Evolutionary conservation across 129 eudicot species (phyloP).

Genomic region (Centella asiatica): DNA sequence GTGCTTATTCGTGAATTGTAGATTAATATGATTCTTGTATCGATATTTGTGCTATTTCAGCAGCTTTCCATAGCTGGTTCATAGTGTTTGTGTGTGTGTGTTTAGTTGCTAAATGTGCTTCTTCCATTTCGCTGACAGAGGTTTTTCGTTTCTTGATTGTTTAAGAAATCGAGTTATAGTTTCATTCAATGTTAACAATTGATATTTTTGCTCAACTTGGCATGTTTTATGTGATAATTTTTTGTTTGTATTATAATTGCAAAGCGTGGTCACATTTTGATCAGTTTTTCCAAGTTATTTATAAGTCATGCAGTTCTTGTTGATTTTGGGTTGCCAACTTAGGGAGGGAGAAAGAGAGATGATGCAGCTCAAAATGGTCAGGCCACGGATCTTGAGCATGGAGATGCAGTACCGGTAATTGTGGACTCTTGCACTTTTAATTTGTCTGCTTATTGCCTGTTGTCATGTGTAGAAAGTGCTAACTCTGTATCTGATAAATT

Average conservation of each 20-base stretch:
- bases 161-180: neutral
- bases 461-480: constrained; percentile 13
- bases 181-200: neutral
- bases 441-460: constrained; percentile 15
- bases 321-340: constrained; percentile 8
- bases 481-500: constrained; percentile 15
- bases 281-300: neutral
- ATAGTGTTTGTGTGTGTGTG: neutral
- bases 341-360: constrained; percentile 37
- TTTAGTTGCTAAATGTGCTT: neutral
- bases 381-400: constrained; percentile 66
- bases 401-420: constrained; percentile 71
- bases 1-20: neutral
- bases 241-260: neutral
- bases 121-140: neutral
- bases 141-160: neutral
- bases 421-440: constrained; percentile 6
- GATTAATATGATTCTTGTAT: neutral
- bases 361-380: constrained; percentile 43
- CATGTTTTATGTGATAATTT: neutral
- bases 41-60: neutral
- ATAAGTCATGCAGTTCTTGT: neutral
- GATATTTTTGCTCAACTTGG: neutral
- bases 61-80: neutral
- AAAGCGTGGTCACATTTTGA: neutral